Evolutionary conservation across 2,329 filamentous ascomycete species (phyloP), one percentile per base, ranked within the genome.

Genomic region (Exophiala bonariae): DNA sequence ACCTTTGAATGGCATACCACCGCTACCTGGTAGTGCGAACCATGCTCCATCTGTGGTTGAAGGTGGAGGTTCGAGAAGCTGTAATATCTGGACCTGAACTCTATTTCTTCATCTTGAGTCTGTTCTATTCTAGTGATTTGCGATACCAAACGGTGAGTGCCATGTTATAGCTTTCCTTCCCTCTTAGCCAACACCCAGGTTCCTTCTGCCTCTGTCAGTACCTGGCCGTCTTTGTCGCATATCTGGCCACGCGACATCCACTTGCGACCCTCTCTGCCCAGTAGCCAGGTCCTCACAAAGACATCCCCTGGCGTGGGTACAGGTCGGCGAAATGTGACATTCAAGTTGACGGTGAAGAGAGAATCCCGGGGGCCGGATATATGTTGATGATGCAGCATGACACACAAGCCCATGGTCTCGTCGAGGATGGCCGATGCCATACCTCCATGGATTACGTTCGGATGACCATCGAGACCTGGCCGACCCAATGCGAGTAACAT

Each of bases 361-460:
- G 45, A 47, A 26, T 57, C 55, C 35, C 55, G 23, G 14, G 47
- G 42, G 2, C 52, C 52, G 4, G 37, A 33, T 14, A 50, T 31
- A 20, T 57, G 48, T 38, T 55, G 47, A 41, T 52, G 43, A 41
- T 66, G 65, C 19, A 63, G 50, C 44, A 64, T 62, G 20, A 70
- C 61, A 10, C 64, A 63, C 11, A 70, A 49, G 2, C 68, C 70
- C 67, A 73, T 72, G 18, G 66, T 62, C 57, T 74, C 71, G 46
- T 74, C 71, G 18, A 74, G 61, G 17, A 72, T 47, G 3, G 67
- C 67, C 20, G 67, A 66, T 10, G 69, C 53, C 26, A 72, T 56
- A 13, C 70, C 70, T 3, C 70, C 70, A 41, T 73, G 70, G 16
- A 64, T 65, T 1, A 65, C 66, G 3, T 51, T 47, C 1, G 69